Evolutionary conservation across 2,329 filamentous ascomycete species (phyloP), one percentile per base, ranked within the genome.

Genomic region (Aplosporella prunicola): DNA sequence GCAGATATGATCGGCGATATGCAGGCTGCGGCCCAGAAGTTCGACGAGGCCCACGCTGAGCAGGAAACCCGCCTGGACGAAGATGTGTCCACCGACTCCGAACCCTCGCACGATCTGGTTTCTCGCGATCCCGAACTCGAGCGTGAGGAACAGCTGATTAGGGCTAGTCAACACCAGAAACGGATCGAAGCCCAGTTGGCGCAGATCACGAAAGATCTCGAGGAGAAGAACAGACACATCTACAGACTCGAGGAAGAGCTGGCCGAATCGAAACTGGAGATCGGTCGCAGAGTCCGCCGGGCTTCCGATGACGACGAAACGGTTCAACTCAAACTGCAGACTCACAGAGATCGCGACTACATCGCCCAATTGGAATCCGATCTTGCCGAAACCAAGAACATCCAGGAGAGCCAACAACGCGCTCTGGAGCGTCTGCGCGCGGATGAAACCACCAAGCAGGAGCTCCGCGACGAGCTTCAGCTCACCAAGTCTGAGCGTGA

Each of bases 381-480:
- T 40, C 55, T 69, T 37, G 57, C 61, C 15, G 58, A 57, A 25
- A 55, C 64, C n/a, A 59, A 59, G 37, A 57, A 62, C 14, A 57
- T 61, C 1, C 47, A 66, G 17, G 63, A 68, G n/a, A 60, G 54
- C 16, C 64, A 66, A 40, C 66, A 68, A 42, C 56, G 60, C 25
- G 60, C 67, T 33, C 55, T 69, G 5, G 62, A 66, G 35, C 55
- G 62, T 1, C 53, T 60, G 36, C 63, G 63, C 41, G 52, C 52
- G 10, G 61, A 64, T 35, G 52, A 57, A 33, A 62, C 61, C 11
- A 57, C 55, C 11, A 67, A 67, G 42, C 64, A 68, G 47, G 64
- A 66, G 35, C 47, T 71, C n/a, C 60, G 63, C 4, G 67, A 71
- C 42, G 65, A 70, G 35, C 45, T 69, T n/a, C 67, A 70, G 45